Percentiles rank a stretch among this genome's conserved stretches.
Conservation (phyloP, 441 rosid genomes). For the Croton laevigatus region DNA sequence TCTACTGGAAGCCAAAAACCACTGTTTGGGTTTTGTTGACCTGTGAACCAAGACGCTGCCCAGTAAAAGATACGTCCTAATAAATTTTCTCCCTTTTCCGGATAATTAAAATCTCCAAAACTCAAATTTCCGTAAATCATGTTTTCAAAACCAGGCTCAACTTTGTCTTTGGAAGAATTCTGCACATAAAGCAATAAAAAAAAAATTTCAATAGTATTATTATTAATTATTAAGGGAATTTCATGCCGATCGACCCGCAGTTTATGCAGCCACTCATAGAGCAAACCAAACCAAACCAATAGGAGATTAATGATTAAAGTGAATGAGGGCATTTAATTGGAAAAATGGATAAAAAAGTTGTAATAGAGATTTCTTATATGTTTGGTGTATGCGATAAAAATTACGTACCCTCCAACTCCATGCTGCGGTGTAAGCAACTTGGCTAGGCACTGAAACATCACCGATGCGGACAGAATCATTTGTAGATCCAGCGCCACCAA, state of each 20-base stretch:
- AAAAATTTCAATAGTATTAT: not conserved
- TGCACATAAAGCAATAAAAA: not conserved
- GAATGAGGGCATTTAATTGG: too few species aligned
- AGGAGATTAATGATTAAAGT: too few species aligned
- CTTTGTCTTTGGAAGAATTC: not conserved
- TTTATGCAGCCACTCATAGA: too few species aligned
- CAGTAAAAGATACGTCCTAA: slow-evolving; percentile 3
- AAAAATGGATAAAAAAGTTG: too few species aligned
- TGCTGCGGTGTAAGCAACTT: slow-evolving; percentile 25
- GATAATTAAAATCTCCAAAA: slow-evolving; percentile 10
- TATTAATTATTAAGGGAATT: too few species aligned
- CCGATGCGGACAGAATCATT: slow-evolving; percentile 22
- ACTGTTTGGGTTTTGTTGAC: not conserved
- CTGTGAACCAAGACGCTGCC: not conserved
- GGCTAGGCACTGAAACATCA: slow-evolving; percentile 26
- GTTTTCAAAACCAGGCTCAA: not conserved
- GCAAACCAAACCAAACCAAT: too few species aligned
- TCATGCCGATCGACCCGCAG: too few species aligned
- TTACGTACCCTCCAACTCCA: slow-evolving; percentile 31
- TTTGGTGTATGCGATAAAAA: too few species aligned
- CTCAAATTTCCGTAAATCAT: not conserved
- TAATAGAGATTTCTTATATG: too few species aligned
- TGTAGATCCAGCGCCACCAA: slow-evolving; percentile 30
- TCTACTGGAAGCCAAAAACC: not conserved
- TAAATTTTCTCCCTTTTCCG: not conserved